A percentile compares a stretch with the other conserved stretches of the same genome.
Conservation (phyloP, 106 monocot species). For the Dactylorhiza incarnata region DNA sequence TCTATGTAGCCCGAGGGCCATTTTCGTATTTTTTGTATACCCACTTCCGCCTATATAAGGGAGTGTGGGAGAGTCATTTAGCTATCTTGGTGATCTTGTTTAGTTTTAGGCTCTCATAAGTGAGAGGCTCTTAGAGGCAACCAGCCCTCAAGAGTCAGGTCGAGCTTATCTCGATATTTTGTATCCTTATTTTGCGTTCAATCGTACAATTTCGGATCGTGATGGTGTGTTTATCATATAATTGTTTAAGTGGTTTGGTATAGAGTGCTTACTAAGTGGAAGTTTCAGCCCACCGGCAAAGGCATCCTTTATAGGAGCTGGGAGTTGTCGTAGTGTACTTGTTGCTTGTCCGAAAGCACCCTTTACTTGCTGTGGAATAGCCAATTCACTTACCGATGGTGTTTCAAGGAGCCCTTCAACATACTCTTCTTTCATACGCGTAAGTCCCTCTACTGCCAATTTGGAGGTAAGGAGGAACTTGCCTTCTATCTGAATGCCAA, state of each 20-base stretch:
- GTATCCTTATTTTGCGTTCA: too few species aligned
- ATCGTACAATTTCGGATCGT: too few species aligned
- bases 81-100: too few species aligned
- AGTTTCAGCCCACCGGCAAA: constrained; percentile 65
- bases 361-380: constrained; percentile 83
- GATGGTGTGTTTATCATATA: neutral
- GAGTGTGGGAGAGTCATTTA: too few species aligned
- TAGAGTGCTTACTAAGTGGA: constrained; percentile 68
- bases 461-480: constrained; percentile 70
- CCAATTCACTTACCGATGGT: constrained; percentile 54
- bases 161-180: too few species aligned
- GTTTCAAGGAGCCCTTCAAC: constrained; percentile 70
- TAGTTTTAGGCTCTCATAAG: too few species aligned
- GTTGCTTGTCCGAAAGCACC: constrained; percentile 48
- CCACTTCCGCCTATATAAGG: too few species aligned
- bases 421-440: constrained; percentile 95
- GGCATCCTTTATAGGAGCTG: constrained; percentile 55
- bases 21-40: too few species aligned
- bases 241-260: neutral
- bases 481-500: constrained; percentile 53
- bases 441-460: constrained; percentile 82
- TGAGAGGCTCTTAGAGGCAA: too few species aligned
- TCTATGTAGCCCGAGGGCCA: too few species aligned
- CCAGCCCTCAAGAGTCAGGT: too few species aligned
- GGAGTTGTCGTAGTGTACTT: constrained; percentile 72